Evolutionary conservation across 1,284 basidiomycete species (phyloP).

Genomic region (Wallemia ichthyophaga): DNA sequence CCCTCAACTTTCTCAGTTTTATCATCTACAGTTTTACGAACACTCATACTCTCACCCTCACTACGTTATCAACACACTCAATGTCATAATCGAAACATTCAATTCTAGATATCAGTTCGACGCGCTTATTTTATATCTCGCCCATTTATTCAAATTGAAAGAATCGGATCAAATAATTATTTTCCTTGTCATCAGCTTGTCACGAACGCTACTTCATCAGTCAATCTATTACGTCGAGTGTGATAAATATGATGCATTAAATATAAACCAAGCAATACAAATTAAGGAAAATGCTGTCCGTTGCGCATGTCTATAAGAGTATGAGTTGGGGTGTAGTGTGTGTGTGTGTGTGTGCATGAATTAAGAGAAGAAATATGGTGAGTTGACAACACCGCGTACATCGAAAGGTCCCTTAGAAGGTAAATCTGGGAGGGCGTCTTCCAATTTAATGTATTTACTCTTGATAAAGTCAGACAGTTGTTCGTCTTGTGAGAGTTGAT

Average conservation of each 20-base stretch:
- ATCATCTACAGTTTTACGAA: no score
- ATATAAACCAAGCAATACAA: no score
- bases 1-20: no score
- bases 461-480: constrained; percentile 3
- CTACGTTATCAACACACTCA: neutral
- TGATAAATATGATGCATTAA: no score
- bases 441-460: constrained; percentile 34
- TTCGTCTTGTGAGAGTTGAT: constrained; percentile 1
- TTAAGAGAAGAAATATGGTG: constrained; percentile 71
- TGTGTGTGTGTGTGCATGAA: neutral
- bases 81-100: no score
- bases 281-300: no score
- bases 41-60: neutral
- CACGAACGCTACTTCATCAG: no score
- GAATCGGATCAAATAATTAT: constrained; percentile 1
- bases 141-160: neutral
- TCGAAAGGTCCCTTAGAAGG: constrained; percentile 69
- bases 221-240: no score
- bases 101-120: neutral
- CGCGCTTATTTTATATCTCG: neutral
- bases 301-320: no score
- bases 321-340: no score
- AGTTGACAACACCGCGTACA: constrained; percentile 50
- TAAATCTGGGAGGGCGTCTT: constrained; percentile 46
- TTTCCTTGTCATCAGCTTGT: neutral